Evolutionary conservation across 2,329 filamentous ascomycete species (phyloP), one percentile per base, ranked within the genome.

Genomic region (Penicillium sp.): DNA sequence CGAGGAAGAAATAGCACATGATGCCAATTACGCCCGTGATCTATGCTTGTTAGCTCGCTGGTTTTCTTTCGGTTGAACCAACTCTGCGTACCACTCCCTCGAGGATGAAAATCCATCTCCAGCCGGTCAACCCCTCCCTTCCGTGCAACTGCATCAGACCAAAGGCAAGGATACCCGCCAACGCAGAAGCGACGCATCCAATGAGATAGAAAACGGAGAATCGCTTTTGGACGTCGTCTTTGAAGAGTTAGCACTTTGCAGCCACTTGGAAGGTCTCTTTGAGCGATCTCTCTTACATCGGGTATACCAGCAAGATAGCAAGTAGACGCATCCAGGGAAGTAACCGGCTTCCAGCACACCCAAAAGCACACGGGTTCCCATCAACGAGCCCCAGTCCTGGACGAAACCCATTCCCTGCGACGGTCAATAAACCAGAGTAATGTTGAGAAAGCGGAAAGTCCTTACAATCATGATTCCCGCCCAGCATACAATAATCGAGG

Each of bases 221-320:
- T 17, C 65, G 61, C 33, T 64, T 64, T 43, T 66, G 65, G 13
- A 67, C 59, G 15, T 68, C 64, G 47, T 59, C 62, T 60, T 33
- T 15, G 13, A 19, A 15, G 17, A 21, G 21, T 33, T 33, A 35
- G 45, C 34, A 54, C 57, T 51, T 10, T 21, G 8, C 12, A 22
- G 9, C 24, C 17, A 24, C 5, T 17, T 12, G 6, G 1, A 28
- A 6, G 13, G 15, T 12, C 1, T 17, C 8, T 29, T 17, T 15
- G 10, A 13, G 4, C 17, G 1, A 40, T 10, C 28, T 15, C 5
- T 22, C 61, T 55, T 49, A 65, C 62, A 67, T 51, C 67, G 57
- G 0, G 81, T 83, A 61, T 85, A 87, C 83, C 83, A 88, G 32
- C 82, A 85, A 52, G 79, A 83, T n/a, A 88, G 75, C 6, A 88